These are phyloP conservation scores for Plasmodium inui DNA, from an alignment of 169 alveolate genomes.

Conservation along the genomic window DNA sequence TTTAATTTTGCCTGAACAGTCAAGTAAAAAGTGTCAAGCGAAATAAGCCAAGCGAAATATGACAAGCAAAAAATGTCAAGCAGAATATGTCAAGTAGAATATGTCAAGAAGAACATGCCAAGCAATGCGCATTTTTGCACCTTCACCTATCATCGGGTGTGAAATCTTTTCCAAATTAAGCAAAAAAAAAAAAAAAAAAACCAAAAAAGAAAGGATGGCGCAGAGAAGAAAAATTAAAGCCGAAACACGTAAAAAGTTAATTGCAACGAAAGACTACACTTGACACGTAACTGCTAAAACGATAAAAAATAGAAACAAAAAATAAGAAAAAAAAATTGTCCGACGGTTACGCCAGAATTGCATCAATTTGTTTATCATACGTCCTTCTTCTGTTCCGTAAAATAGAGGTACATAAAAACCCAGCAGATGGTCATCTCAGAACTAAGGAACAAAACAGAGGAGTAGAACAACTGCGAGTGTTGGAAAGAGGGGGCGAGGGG, in stretches of 20 bases:
- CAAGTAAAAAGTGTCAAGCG: not conserved
- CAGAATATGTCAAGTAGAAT: not conserved
- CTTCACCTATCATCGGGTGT: not conserved
- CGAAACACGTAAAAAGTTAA: not conserved
- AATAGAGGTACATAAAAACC: constrained; percentile 63
- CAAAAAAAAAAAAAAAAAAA: constrained; percentile 10
- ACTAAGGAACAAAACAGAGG: constrained; percentile 73
- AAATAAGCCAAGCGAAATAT: not conserved
- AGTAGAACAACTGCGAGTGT: constrained; percentile 37
- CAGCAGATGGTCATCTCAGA: constrained; percentile 74
- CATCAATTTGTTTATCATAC: not conserved
- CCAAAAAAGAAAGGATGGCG: not conserved
- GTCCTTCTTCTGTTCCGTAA: constrained; percentile 39
- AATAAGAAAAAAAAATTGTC: not conserved
- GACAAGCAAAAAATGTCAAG: not conserved
- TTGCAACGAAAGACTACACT: constrained; percentile 2
- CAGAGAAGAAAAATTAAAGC: not conserved
- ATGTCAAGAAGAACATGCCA: not conserved
- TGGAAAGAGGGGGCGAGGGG: not conserved
- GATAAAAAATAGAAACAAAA: constrained; percentile 1
- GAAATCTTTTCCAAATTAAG: not conserved
- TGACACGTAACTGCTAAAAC: constrained; percentile 3
- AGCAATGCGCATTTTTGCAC: not conserved
- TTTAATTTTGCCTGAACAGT: not conserved
- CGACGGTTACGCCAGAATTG: not conserved